Base-by-base conservation (phyloP, 106 monocot genomes). In the Acorus gramineus region DNA sequence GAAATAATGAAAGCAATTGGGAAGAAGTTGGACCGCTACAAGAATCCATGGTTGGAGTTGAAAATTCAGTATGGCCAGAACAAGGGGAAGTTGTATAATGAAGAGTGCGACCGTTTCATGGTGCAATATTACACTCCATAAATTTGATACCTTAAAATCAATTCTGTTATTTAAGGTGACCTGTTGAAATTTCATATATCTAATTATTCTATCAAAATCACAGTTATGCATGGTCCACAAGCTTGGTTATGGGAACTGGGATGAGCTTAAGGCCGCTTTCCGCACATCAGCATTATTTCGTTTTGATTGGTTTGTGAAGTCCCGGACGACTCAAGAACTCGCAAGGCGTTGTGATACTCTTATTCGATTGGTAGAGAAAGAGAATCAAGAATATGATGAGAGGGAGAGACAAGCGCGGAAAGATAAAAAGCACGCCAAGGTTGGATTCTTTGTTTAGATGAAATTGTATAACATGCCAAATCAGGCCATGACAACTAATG, bases 241-340 rank as follows among this genome's bases (percentile, higher is more conserved):
- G 56, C 86, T 95, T 62, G 95, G 95, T 44, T 95, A 95, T 68
- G 95, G 95, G 57, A 86, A 86, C 57, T 95, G 95, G 95, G 95
- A 95, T 68, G 95, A 95, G 73, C 68, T 95, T 47, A 95, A 90
- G 70, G 79, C 85, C 53, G 84, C 95, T 50, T 95, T 90, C 52
- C 86, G 95, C 7, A 80, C 72, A 61, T 95, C 95, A 11, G 90
- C 95, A 5, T 67, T 95, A 53, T 95, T 95, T 74, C 84, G 95
- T 14, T 95, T 95, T 70, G 90, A 95, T 69, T 95, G 95, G 95
- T 95, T 90, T 81, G 95, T 90, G 63, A 95, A 95, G 52, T 95
- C 95, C 2, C 86, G 95, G 28, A 95, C 95, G 11, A 84, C 89
- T 58, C 95, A 95, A 72, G 95, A 95, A 56, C 76, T 95, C 47